phyloP scores from a whole-genome alignment of 805 yeast genomes.

The Lipomyces sp. region DNA sequence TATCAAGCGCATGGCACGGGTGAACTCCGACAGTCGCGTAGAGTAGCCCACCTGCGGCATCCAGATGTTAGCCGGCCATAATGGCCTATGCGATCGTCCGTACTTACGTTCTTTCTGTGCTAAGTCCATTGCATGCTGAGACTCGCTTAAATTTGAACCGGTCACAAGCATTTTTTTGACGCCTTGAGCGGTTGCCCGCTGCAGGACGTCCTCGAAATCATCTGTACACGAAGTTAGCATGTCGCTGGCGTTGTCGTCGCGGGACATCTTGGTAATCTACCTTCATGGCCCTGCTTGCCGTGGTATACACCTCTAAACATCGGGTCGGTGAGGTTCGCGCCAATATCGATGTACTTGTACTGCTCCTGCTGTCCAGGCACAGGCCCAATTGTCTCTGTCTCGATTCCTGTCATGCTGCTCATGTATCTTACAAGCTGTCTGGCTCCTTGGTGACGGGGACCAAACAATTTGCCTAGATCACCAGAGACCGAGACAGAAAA shows the following conservation, averaged over 20 bases:
- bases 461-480: too few species aligned
- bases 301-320: conserved; percentile 84
- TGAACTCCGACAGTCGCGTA: conserved; percentile 89
- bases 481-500: too few species aligned
- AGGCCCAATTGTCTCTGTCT: neutral
- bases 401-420: too few species aligned
- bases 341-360: conserved; percentile 18
- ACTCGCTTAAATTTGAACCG: conserved; percentile 72
- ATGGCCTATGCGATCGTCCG: too few species aligned
- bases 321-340: conserved; percentile 69
- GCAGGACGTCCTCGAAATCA: conserved; percentile 63
- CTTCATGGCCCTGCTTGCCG: conserved; percentile 63
- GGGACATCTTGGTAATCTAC: conserved; percentile 6
- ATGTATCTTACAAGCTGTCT: too few species aligned
- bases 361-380: neutral
- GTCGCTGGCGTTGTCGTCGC: too few species aligned
- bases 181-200: conserved; percentile 60
- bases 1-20: conserved; percentile 78
- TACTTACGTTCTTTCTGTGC: conserved; percentile 41
- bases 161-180: conserved; percentile 75
- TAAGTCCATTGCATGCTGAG: conserved; percentile 56
- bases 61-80: neutral
- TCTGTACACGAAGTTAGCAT: conserved; percentile 8
- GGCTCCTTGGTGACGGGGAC: too few species aligned
- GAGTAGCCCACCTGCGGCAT: conserved; percentile 31